Percentiles rank a stretch among this genome's conserved stretches.
phyloP scores from a whole-genome alignment of 441 rosid species.

The Cnidoscolus chayamansa region DNA sequence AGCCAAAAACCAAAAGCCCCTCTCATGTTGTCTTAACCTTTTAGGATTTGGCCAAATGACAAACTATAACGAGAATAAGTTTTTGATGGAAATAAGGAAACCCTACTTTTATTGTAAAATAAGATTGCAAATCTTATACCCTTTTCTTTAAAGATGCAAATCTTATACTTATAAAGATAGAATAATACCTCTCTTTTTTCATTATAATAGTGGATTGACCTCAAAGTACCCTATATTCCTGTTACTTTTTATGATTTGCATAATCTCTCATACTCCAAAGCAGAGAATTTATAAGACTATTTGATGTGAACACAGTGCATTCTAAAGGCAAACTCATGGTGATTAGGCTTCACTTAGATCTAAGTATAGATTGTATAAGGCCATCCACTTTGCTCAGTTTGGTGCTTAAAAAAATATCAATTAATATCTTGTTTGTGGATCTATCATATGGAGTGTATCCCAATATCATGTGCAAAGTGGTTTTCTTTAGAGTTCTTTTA shows the following conservation, averaged over 20 bases:
- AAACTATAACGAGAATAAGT: not conserved
- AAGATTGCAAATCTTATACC: not conserved
- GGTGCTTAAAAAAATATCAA: not conserved
- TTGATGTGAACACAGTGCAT: conserved; percentile 17
- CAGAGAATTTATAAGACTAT: conserved; percentile 14
- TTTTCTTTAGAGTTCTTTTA: not conserved
- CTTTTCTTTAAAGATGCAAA: not conserved
- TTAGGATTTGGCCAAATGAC: not conserved
- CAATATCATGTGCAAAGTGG: conserved; percentile 15
- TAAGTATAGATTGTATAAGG: conserved; percentile 4
- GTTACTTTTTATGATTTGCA: not conserved
- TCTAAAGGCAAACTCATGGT: conserved; percentile 9
- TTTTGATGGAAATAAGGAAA: conserved; percentile 1
- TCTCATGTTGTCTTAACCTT: not conserved
- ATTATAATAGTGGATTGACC: not conserved
- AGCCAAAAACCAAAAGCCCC: not conserved
- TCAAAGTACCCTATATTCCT: not conserved
- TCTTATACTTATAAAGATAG: no score
- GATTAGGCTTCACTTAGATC: conserved; percentile 22
- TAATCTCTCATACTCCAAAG: not conserved
- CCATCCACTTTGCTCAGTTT: conserved; percentile 4
- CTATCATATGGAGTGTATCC: conserved; percentile 21
- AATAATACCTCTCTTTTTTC: not conserved
- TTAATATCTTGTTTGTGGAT: conserved; percentile 4
- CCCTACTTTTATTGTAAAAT: not conserved